Percentiles rank a stretch among this genome's conserved stretches.
Conservation (phyloP, 306 rosid species). For the Prunus padus region DNA sequence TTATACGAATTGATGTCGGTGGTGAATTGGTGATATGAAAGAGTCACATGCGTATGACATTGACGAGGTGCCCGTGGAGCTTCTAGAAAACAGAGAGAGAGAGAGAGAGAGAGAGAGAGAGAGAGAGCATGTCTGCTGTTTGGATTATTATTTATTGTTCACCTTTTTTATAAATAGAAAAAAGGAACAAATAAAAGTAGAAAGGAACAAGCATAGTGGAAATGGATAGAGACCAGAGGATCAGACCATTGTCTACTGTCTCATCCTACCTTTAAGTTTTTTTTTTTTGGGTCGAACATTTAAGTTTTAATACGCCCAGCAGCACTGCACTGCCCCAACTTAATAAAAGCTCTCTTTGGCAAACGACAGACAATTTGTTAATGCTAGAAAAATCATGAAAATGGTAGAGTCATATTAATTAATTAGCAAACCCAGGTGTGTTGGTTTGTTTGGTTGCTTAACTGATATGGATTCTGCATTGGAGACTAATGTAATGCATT, state of each 20-base stretch:
- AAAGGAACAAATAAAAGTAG: constrained; percentile 18
- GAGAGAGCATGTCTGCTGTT: constrained; percentile 16
- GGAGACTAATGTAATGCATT: background rate
- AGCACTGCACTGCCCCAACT: background rate
- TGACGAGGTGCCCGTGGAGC: constrained; percentile 25
- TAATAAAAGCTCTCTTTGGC: no score
- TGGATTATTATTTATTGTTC: background rate
- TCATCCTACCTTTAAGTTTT: no score
- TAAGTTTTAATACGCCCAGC: no score
- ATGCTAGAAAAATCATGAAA: background rate
- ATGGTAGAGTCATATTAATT: background rate
- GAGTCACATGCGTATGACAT: constrained; percentile 38
- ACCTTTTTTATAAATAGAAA: background rate
- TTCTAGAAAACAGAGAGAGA: background rate
- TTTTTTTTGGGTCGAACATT: no score
- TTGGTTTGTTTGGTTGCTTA: background rate
- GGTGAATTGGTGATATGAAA: constrained; percentile 33
- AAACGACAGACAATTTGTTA: constrained; percentile 9
- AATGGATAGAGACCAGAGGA: background rate
- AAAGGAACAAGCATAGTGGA: constrained; percentile 17
- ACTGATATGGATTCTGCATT: background rate
- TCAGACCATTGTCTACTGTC: constrained; percentile 7
- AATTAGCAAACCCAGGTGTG: background rate
- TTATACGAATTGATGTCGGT: background rate
- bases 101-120: no score